Conservation (phyloP, 805 yeast species). For the Candida verbasci region DNA sequence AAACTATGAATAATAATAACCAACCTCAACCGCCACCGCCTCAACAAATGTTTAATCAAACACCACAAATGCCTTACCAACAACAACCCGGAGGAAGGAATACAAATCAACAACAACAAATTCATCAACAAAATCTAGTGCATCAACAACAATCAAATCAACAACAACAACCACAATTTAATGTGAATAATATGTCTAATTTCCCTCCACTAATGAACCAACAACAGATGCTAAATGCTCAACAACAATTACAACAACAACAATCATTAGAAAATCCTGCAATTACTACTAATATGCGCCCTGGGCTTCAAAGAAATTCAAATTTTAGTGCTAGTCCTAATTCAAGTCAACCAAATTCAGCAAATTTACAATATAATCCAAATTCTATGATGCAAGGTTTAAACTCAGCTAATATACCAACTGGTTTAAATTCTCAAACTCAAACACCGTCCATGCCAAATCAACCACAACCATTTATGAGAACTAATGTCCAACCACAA, state of each 20-base stretch:
- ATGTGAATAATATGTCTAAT: conserved; percentile 1
- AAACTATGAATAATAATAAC: conserved; percentile 10
- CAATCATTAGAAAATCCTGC: background rate
- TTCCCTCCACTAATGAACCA: conserved; percentile 6
- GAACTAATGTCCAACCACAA: conserved; percentile 12
- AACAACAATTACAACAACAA: conserved; percentile 8
- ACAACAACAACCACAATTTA: conserved; percentile 5
- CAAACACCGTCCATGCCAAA: conserved; percentile 29
- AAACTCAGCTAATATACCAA: conserved; percentile 2
- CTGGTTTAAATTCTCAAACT: conserved; percentile 15
- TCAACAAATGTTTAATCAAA: conserved; percentile 14
- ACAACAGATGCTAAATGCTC: conserved; percentile 8
- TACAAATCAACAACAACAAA: background rate
- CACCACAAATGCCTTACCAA: conserved; percentile 7
- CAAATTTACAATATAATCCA: conserved; percentile 7
- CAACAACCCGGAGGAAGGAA: background rate
- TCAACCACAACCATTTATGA: conserved; percentile 17
- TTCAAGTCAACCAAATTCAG: background rate
- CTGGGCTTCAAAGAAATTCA: conserved; percentile 5
- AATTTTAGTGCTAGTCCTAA: conserved; percentile 6
- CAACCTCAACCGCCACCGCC: conserved; percentile 13
- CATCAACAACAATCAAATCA: conserved; percentile 2
- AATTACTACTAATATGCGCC: conserved; percentile 5
- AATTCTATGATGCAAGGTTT: conserved; percentile 8
- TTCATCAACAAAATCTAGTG: conserved; percentile 3